phyloP scores from a whole-genome alignment of 192 early-diverging fungal genomes.

The Thoreauomyces humboldtii region DNA sequence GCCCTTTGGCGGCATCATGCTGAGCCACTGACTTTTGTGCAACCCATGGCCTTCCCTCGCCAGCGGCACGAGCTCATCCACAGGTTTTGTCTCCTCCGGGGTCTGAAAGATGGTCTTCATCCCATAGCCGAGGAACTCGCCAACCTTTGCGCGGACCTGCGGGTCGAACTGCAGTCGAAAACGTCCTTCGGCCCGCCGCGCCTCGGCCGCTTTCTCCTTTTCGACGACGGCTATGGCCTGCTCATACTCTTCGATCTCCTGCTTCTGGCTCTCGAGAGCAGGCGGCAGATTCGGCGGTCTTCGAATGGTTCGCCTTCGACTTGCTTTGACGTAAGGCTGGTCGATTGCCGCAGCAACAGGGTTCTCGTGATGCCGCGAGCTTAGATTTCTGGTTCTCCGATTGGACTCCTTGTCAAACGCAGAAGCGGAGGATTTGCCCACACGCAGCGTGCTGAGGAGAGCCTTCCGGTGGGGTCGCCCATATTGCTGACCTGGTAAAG shows the following conservation, averaged over 20 bases:
- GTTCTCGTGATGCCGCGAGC: slow-evolving; percentile 25
- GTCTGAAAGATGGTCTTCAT: slow-evolving; percentile 22
- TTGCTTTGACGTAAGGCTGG: slow-evolving; percentile 23
- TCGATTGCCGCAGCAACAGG: slow-evolving; percentile 47
- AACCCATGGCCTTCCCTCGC: background rate
- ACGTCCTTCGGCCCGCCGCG: background rate
- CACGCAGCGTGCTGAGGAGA: slow-evolving; percentile 7
- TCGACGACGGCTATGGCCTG: slow-evolving; percentile 1
- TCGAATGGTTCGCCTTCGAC: slow-evolving; percentile 14
- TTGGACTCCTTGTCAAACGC: background rate
- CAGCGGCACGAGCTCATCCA: background rate
- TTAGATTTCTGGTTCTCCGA: too few species aligned
- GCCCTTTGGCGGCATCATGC: slow-evolving; percentile 1
- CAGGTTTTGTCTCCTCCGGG: background rate
- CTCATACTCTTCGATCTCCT: slow-evolving; percentile 23
- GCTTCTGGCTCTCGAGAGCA: slow-evolving; percentile 21
- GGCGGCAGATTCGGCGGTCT: slow-evolving; percentile 38
- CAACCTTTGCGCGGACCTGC: slow-evolving; percentile 14
- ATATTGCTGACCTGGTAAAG: slow-evolving; percentile 1
- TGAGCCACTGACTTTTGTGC: slow-evolving; percentile 34
- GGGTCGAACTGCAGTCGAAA: slow-evolving; percentile 32
- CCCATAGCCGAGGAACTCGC: slow-evolving; percentile 10
- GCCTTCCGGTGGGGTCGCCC: slow-evolving; percentile 44
- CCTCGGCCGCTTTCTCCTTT: slow-evolving; percentile 11
- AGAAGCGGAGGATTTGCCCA: background rate